phyloP scores from a whole-genome alignment of 1,284 basidiomycete genomes.

The Leccinum pachyderme region DNA sequence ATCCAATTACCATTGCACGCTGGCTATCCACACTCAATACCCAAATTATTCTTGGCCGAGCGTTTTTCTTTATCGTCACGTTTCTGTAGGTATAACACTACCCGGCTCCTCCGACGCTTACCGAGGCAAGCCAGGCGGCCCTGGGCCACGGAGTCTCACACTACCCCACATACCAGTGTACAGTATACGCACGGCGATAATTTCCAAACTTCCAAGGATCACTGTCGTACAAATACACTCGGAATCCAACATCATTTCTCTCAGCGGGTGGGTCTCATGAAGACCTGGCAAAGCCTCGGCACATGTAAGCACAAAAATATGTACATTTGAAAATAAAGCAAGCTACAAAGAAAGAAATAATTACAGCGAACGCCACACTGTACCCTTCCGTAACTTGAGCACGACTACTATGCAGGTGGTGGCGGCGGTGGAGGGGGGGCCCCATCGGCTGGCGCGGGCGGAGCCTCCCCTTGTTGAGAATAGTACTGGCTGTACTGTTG shows the following conservation, averaged over 20 bases:
- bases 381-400: not conserved
- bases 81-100: too few relatives aligned
- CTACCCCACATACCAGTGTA: too few relatives aligned
- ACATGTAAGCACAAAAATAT: conserved; percentile 12
- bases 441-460: conserved; percentile 26
- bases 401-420: conserved; percentile 20
- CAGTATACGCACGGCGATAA: too few relatives aligned
- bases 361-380: conserved; percentile 14
- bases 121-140: too few relatives aligned
- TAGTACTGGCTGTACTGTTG: conserved; percentile 75
- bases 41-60: too few relatives aligned
- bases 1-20: too few relatives aligned
- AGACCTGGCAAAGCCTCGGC: not conserved
- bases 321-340: conserved; percentile 35
- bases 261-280: not conserved
- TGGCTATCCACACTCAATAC: too few relatives aligned
- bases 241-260: not conserved
- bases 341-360: conserved; percentile 21
- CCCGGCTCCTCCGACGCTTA: too few relatives aligned
- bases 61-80: too few relatives aligned
- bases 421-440: conserved; percentile 17
- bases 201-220: too few relatives aligned
- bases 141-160: too few relatives aligned
- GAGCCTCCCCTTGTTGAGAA: conserved; percentile 39
- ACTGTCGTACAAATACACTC: not conserved